Evolutionary conservation across 1,139 yeast species (phyloP).

Genomic region (Diutina mesorugosa): DNA sequence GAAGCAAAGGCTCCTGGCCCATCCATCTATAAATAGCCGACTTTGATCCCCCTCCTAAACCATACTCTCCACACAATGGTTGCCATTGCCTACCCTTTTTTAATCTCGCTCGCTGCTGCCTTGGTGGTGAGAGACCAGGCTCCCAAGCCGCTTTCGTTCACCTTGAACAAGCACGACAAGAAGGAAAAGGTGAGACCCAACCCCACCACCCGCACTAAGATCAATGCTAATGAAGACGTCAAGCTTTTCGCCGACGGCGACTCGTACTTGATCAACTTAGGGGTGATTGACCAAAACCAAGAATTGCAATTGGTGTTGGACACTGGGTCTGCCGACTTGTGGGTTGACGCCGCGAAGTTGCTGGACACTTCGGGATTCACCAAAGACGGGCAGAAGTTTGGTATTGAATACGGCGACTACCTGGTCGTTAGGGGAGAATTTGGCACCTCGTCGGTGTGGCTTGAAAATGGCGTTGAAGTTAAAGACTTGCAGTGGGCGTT

Average conservation of each 20-base stretch:
- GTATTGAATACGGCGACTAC: constrained; percentile 4
- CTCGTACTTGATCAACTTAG: not conserved
- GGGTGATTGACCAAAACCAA: constrained; percentile 4
- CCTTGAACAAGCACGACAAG: not conserved
- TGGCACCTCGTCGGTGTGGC: constrained; percentile 4
- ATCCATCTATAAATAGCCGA: no score
- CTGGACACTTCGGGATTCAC: not conserved
- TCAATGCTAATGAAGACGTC: not conserved
- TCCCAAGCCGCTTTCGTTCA: not conserved
- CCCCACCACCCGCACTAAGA: not conserved
- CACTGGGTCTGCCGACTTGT: constrained; percentile 8
- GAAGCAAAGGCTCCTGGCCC: no score
- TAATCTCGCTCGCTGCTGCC: not conserved
- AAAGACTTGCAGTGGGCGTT: constrained; percentile 5
- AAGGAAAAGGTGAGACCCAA: not conserved
- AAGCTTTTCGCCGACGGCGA: not conserved
- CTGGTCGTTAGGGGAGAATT: constrained; percentile 3
- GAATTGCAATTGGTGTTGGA: constrained; percentile 4
- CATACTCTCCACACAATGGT: not conserved
- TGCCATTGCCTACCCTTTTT: not conserved
- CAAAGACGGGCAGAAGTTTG: constrained; percentile 4
- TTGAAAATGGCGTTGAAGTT: constrained; percentile 3
- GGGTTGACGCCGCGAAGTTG: constrained; percentile 3
- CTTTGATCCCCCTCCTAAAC: not conserved
- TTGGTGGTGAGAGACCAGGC: not conserved